phyloP scores from a whole-genome alignment of 495 filamentous ascomycete species.

The Haplographium delicatum region DNA sequence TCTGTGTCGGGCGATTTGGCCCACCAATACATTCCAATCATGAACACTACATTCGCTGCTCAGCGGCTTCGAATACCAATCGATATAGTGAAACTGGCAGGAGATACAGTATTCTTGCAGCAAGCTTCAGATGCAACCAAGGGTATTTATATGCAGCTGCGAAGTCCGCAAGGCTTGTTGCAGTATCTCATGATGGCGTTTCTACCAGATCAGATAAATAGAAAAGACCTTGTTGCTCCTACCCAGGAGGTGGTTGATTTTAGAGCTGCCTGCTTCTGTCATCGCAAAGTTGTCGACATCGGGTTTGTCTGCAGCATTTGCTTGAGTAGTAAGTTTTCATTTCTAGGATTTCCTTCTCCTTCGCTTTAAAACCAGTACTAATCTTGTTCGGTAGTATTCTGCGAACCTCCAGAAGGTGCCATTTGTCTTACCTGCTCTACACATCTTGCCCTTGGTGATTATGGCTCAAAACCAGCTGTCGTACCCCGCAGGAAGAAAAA shows the following conservation, averaged over 20 bases:
- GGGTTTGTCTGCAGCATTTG: constrained; percentile 96
- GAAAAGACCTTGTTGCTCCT: constrained; percentile 63
- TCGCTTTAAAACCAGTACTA: constrained; percentile 18
- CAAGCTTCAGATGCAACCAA: constrained; percentile 88
- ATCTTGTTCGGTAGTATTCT: constrained; percentile 48
- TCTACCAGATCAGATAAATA: constrained; percentile 65
- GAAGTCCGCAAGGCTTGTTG: constrained; percentile 63
- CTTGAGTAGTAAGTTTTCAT: constrained; percentile 61
- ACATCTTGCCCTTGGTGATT: constrained; percentile 67
- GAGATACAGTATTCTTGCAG: constrained; percentile 87
- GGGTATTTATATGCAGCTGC: constrained; percentile 76
- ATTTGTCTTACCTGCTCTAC: constrained; percentile 91
- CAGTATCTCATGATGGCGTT: constrained; percentile 97
- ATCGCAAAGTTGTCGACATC: constrained; percentile 82
- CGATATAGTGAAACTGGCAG: constrained; percentile 81
- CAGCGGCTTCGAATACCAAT: constrained; percentile 81
- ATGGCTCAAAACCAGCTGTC: constrained; percentile 70
- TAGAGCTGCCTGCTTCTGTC: constrained; percentile 94
- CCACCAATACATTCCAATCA: constrained; percentile 91
- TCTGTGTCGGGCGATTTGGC: constrained; percentile 79
- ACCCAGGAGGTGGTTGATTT: constrained; percentile 90
- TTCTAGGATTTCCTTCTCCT: neutral
- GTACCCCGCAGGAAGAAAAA: constrained; percentile 69
- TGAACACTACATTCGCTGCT: constrained; percentile 96
- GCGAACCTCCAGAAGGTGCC: constrained; percentile 56